A percentile compares a stretch with the other conserved stretches of the same genome.
These are phyloP conservation scores for Lipomyces sp. DNA, from an alignment of 805 yeast genomes.

Conservation along the genomic window DNA sequence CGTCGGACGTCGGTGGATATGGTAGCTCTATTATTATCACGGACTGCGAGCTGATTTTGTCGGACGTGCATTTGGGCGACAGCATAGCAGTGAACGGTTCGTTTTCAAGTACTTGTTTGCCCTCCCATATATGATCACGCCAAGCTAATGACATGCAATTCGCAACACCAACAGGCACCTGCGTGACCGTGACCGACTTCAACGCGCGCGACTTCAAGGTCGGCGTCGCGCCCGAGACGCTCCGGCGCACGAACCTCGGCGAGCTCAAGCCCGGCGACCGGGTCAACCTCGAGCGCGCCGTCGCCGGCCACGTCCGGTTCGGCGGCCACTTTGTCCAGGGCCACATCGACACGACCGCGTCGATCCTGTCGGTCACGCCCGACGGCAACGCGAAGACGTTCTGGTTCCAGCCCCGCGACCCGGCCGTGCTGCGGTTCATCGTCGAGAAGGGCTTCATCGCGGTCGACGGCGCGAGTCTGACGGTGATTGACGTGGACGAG, in stretches of 20 bases:
- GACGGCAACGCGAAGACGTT: constrained; percentile 76
- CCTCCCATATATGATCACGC: neutral
- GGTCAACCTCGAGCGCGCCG: constrained; percentile 92
- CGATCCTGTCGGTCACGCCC: constrained; percentile 48
- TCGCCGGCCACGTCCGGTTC: constrained; percentile 71
- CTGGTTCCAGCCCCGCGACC: constrained; percentile 56
- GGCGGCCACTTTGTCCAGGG: constrained; percentile 99
- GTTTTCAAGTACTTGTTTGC: neutral
- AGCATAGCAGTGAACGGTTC: constrained; percentile 82
- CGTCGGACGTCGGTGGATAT: constrained; percentile 57
- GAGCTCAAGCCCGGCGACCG: constrained; percentile 52
- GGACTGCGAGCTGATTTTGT: constrained; percentile 59
- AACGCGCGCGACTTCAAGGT: constrained; percentile 63
- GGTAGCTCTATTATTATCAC: constrained; percentile 70
- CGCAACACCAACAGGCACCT: constrained; percentile 41
- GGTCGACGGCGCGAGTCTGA: constrained; percentile 88
- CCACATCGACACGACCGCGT: constrained; percentile 88
- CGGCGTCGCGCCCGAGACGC: constrained; percentile 90
- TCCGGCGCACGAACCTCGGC: constrained; percentile 75
- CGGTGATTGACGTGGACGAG: constrained; percentile 77
- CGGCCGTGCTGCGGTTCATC: constrained; percentile 59
- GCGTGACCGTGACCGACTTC: constrained; percentile 89
- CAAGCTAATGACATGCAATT: neutral
- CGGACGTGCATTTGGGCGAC: constrained; percentile 89
- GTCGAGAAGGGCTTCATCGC: constrained; percentile 95